Evolutionary conservation across 2,329 filamentous ascomycete species (phyloP), one percentile per base, ranked within the genome.

Genomic region (Neofusicoccum laricinum): DNA sequence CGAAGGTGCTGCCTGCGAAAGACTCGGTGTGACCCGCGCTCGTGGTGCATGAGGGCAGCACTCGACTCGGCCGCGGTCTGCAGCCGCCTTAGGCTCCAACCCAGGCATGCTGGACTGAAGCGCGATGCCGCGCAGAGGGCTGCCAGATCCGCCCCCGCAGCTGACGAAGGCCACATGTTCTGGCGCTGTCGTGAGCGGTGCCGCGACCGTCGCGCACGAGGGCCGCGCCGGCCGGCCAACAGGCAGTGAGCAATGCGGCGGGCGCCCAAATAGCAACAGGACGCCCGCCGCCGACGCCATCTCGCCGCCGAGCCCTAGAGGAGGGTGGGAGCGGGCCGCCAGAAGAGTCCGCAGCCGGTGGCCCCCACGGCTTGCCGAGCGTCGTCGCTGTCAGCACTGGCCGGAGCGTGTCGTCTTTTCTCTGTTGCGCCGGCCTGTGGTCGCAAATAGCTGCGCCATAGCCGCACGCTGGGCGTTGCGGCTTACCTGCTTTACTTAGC

Each of bases 381-480:
- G 25, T 7, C 14, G 21, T 38, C 36, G 10, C 11, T 38, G 36
- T 58, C 53, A 58, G 53, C 53, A 58, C 32, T 12, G 53, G 30
- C 38, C 53, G 21, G 53, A 32, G 17, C 25, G 43, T 10, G 38
- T 19, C 53, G 38, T 41, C 15, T 58, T 49, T 19, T 5, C 21
- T 32, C 25, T 8, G 17, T 21, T 41, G 15, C 21, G 51, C 51
- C 51, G 51, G 14, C 14, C 7, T n/a, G n/a, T 19, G 51, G 32
- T 55, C 51, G 51, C 38, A 30, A 55, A 45, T 58, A 58, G 53
- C 40, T 32, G 53, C 53, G 53, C 53, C 53, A 58, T 58, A 58
- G 53, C 53, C 53, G 53, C 53, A 45, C 6, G n/a, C 8, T 15
- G 30, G 49, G 17, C 30, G 51, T 58, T 57, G 53, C 38, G 43